phyloP scores from a whole-genome alignment of 257 asterid genomes.

The Solanum pinnatisectum region DNA sequence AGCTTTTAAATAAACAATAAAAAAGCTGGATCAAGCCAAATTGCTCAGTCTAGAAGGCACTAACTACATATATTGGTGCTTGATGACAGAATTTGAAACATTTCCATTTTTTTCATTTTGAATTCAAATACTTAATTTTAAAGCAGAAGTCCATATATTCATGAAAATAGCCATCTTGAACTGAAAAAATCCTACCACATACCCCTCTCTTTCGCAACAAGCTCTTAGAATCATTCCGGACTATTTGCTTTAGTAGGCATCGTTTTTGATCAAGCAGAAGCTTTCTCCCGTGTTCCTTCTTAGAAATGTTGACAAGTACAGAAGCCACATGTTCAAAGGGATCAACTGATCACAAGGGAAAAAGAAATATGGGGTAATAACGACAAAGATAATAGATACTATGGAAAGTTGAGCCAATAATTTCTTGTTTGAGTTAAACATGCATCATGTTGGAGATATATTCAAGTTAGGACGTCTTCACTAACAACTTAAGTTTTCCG shows the following conservation, averaged over 20 bases:
- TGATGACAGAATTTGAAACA: neutral
- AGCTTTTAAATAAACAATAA: neutral
- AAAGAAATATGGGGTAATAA: neutral
- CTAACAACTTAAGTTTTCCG: neutral
- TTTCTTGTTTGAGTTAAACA: neutral
- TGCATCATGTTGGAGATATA: neutral
- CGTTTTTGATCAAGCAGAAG: constrained; percentile 82
- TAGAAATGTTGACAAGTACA: constrained; percentile 74
- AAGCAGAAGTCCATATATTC: neutral
- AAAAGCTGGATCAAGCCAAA: neutral
- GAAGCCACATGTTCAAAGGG: constrained; percentile 92
- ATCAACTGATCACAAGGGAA: constrained; percentile 41
- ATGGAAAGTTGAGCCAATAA: neutral
- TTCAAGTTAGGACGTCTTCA: neutral
- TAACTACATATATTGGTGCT: neutral
- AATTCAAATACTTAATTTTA: neutral
- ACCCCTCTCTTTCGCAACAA: constrained; percentile 89
- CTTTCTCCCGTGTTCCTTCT: constrained; percentile 80
- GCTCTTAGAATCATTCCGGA: constrained; percentile 74
- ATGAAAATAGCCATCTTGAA: neutral
- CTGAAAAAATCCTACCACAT: neutral
- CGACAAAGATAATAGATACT: neutral
- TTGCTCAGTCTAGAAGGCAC: neutral
- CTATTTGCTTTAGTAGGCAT: constrained; percentile 82
- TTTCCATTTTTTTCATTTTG: neutral